Conservation (phyloP, 2,329 filamentous ascomycete genomes). For the Fusarium sp. region DNA sequence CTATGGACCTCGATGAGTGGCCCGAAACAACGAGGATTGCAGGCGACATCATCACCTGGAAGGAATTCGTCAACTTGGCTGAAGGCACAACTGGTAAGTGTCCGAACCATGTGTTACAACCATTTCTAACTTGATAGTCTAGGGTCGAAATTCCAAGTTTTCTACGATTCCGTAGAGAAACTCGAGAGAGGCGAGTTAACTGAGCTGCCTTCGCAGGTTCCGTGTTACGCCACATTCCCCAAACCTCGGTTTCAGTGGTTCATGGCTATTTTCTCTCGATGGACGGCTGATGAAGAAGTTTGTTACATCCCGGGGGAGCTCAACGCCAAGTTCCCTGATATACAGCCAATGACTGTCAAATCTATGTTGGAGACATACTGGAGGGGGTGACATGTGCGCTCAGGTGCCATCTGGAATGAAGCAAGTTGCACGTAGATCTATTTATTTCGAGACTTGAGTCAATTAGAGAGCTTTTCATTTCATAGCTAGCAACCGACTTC, state of each 20-base stretch:
- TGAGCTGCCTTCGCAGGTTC: not conserved
- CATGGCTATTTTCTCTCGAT: not conserved
- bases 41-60: not conserved
- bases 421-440: not conserved
- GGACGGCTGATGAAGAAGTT: not conserved
- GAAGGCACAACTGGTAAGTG: not conserved
- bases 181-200: not conserved
- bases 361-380: not conserved
- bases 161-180: not conserved
- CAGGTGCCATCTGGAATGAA: not conserved
- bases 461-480: too few relatives aligned
- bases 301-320: not conserved
- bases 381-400: not conserved
- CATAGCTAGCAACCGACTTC: too few relatives aligned
- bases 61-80: not conserved
- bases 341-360: not conserved
- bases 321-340: not conserved
- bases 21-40: not conserved
- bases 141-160: not conserved
- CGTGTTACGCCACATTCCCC: not conserved
- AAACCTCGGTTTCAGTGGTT: not conserved
- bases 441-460: not conserved
- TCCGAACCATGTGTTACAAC: fast-evolving
- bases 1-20: not conserved
- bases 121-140: not conserved